Evolutionary conservation across 305 asterid species (phyloP), one percentile per base, ranked within the genome.

Genomic region (Withania somnifera): DNA sequence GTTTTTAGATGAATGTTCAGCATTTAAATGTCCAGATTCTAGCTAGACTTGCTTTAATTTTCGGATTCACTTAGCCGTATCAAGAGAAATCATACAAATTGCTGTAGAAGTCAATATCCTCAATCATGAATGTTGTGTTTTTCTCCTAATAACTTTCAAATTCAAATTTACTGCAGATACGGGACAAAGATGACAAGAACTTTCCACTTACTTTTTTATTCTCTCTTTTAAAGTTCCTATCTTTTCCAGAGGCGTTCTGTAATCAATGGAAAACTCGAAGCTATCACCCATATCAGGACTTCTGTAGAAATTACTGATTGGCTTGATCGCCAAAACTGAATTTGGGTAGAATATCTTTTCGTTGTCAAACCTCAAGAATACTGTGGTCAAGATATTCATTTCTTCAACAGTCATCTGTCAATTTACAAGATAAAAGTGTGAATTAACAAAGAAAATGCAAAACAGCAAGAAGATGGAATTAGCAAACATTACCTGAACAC

Each of bases 251-350:
- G 96, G 89, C 13, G 98, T 93, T 90, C 82, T 91, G 92, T 92
- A 95, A 84, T 91, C 97, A 57, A 94, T 86, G 61, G 89, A 90
- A 89, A 94, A 94, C 79, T 92, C 95, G 14, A 94, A 52, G 3
- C 87, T 47, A 81, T 94, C 98, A 6, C 97, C 89, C 98, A 94
- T 93, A 83, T 94, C 95, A 0, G 97, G 98, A 89, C 98, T 94
- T 85, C 98, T 87, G 77, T 91, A 90, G 91, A 89, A 93, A 86
- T 93, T 95, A 92, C 96, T 89, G 15, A 93, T 90, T 15, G 98
- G 91, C 86, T 94, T 94, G 53, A 93, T 84, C 9, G 98, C 92
- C 87, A 94, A 86, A 67, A 95, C 94, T 5, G 93, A 89, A 84
- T 92, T 95, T 13, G 97, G 98, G 82, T 91, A 93, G 81, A 84